Conservation (phyloP, 345 rosid genomes). For the Cardiospermum halicacabum region DNA sequence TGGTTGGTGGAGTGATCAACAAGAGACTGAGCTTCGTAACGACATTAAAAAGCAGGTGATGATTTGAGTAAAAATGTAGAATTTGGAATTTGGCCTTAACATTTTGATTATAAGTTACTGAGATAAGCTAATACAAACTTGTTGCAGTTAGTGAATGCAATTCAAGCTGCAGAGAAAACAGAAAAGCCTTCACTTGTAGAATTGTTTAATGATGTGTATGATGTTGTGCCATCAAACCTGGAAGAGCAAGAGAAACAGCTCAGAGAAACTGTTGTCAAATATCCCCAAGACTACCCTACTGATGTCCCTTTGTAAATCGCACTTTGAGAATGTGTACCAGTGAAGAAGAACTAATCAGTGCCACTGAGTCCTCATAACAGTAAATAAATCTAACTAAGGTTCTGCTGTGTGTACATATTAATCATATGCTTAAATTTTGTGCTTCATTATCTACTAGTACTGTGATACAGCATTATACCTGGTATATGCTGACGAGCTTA, state of each 20-base stretch:
- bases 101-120: not conserved
- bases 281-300: slow-evolving; percentile 52
- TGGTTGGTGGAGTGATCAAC: slow-evolving; percentile 72
- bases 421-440: too few relatives aligned
- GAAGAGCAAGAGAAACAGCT: slow-evolving; percentile 57
- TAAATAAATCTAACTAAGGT: not conserved
- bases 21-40: slow-evolving; percentile 51
- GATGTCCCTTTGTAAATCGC: slow-evolving; percentile 39
- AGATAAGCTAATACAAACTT: not conserved
- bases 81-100: not conserved
- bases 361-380: not conserved
- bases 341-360: not conserved
- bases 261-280: slow-evolving; percentile 36
- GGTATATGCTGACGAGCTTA: too few relatives aligned
- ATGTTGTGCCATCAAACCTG: slow-evolving; percentile 49
- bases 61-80: not conserved
- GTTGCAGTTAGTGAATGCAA: slow-evolving; percentile 52
- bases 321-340: not conserved
- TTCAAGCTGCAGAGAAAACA: slow-evolving; percentile 60
- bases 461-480: too few relatives aligned
- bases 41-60: slow-evolving; percentile 49
- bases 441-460: too few relatives aligned
- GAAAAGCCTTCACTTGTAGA: slow-evolving; percentile 55
- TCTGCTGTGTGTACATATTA: not conserved
- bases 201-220: slow-evolving; percentile 62